Conservation (phyloP, 768 basidiomycete genomes). For the Russula emetica region DNA sequence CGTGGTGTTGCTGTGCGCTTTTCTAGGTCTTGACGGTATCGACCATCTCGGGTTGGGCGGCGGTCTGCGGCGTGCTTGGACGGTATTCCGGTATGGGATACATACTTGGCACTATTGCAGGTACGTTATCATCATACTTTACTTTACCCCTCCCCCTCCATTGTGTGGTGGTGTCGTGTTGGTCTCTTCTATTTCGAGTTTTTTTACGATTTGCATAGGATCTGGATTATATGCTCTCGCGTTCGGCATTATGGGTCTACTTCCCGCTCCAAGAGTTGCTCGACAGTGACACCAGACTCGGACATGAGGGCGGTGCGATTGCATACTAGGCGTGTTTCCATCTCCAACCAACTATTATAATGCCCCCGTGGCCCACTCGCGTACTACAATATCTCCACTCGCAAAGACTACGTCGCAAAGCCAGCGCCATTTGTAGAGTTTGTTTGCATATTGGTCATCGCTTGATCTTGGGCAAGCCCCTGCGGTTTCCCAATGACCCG, state of each 20-base stretch:
- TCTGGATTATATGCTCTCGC: constrained; percentile 63
- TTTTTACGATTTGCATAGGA: constrained; percentile 38
- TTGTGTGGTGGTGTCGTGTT: background rate
- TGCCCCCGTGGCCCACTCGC: background rate
- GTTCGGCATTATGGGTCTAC: constrained; percentile 71
- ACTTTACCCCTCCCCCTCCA: constrained; percentile 36
- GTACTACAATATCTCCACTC: background rate
- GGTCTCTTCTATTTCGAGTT: background rate
- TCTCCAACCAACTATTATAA: background rate
- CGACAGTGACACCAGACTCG: constrained; percentile 16
- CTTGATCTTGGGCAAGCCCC: background rate
- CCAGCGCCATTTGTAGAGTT: background rate
- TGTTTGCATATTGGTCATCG: background rate
- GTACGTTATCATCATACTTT: constrained; percentile 5
- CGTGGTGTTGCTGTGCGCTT: background rate
- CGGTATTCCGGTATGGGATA: constrained; percentile 65
- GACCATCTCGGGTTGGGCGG: constrained; percentile 66
- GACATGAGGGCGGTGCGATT: background rate
- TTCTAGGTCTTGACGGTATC: constrained; percentile 52
- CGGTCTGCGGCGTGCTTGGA: constrained; percentile 58
- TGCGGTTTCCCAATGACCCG: background rate
- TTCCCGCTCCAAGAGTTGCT: constrained; percentile 50
- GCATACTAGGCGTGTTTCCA: background rate
- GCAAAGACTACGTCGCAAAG: background rate
- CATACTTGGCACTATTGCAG: constrained; percentile 54